Conservation (phyloP, 2,329 filamentous ascomycete species). For the Trichoderma oligosporum region DNA sequence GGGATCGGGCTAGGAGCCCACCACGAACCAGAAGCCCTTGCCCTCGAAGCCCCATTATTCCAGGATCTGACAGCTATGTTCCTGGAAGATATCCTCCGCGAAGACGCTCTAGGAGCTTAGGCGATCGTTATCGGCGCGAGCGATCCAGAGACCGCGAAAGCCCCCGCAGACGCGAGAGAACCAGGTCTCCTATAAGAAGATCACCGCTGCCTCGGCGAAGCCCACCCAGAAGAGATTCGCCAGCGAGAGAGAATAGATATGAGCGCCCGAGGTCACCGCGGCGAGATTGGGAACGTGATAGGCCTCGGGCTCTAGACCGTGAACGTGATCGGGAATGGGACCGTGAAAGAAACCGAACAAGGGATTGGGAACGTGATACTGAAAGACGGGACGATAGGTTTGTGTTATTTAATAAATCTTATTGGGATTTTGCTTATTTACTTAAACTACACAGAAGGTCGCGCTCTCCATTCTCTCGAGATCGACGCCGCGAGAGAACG, state of each 20-base stretch:
- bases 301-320: constrained; percentile 33
- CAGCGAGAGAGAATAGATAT: constrained; percentile 35
- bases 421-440: constrained; percentile 21
- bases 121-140: constrained; percentile 41
- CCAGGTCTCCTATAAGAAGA: constrained; percentile 36
- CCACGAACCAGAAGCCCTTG: constrained; percentile 32
- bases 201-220: constrained; percentile 40
- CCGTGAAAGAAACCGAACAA: constrained; percentile 25
- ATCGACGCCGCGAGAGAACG: constrained; percentile 40
- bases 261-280: constrained; percentile 40
- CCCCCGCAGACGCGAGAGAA: constrained; percentile 37
- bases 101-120: constrained; percentile 41
- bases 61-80: constrained; percentile 45
- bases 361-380: constrained; percentile 34
- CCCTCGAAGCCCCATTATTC: constrained; percentile 30
- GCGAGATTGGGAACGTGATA: constrained; percentile 36
- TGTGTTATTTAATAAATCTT: constrained; percentile 14
- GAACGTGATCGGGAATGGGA: constrained; percentile 33
- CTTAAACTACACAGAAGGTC: constrained; percentile 49
- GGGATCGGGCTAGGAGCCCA: constrained; percentile 31
- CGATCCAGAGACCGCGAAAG: constrained; percentile 41
- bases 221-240: constrained; percentile 36
- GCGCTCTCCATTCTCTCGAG: constrained; percentile 50
- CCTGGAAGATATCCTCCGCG: constrained; percentile 42
- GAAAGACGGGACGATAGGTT: constrained; percentile 44